phyloP scores from a whole-genome alignment of 1,284 basidiomycete species.

The Heterobasidion parviporum region DNA sequence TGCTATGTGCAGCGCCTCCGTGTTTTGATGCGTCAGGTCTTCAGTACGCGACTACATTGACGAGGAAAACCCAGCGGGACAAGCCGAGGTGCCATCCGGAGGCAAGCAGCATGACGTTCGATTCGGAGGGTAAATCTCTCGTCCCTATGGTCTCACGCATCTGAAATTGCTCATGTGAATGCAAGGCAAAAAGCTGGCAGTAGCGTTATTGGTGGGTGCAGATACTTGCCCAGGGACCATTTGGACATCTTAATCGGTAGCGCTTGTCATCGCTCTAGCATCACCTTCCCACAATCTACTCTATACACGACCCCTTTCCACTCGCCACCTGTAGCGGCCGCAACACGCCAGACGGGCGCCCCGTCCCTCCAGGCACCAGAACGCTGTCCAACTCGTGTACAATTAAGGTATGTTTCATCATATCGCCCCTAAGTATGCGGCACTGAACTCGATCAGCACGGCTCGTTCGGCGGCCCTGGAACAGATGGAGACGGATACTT shows the following conservation, averaged over 20 bases:
- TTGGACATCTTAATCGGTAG: too few species aligned
- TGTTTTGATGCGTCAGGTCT: background rate
- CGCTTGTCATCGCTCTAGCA: slow-evolving; percentile 23
- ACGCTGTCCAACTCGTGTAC: slow-evolving; percentile 69
- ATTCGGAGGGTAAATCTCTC: slow-evolving; percentile 43
- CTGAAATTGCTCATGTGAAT: slow-evolving; percentile 4
- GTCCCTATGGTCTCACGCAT: background rate
- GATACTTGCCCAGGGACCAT: too few species aligned
- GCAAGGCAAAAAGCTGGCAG: slow-evolving; percentile 50
- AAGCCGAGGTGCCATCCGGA: slow-evolving; percentile 44
- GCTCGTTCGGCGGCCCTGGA: slow-evolving; percentile 59
- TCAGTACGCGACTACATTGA: slow-evolving; percentile 58
- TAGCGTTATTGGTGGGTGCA: slow-evolving; percentile 47
- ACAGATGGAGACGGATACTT: slow-evolving; percentile 51
- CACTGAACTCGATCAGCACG: slow-evolving; percentile 41
- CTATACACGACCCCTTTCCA: slow-evolving; percentile 54
- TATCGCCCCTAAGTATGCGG: background rate
- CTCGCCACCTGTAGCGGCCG: slow-evolving; percentile 57
- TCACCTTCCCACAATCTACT: slow-evolving; percentile 62
- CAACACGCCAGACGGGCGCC: slow-evolving; percentile 44
- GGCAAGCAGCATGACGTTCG: slow-evolving; percentile 56
- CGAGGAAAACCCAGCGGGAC: slow-evolving; percentile 19
- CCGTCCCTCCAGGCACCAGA: slow-evolving; percentile 32
- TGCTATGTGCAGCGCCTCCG: background rate
- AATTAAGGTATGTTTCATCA: slow-evolving; percentile 48